A percentile compares a stretch with the other conserved stretches of the same genome.
Evolutionary conservation across 2,329 filamentous ascomycete genomes (phyloP).

Genomic region (Knufia petricola): DNA sequence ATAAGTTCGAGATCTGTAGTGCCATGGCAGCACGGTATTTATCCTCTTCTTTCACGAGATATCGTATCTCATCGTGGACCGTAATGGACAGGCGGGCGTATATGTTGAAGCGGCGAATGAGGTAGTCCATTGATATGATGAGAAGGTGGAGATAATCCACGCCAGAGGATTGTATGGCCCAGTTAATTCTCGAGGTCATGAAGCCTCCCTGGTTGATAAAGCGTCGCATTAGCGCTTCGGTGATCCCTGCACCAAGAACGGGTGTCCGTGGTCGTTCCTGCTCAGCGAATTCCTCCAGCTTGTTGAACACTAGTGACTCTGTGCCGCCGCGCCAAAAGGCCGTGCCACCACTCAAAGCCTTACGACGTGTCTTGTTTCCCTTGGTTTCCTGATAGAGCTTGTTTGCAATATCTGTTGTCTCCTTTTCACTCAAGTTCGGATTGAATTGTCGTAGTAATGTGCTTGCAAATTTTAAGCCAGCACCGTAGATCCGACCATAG

Average conservation of each 20-base stretch:
- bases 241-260: slow-evolving; percentile 88
- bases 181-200: slow-evolving; percentile 94
- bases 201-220: slow-evolving; percentile 85
- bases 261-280: slow-evolving; percentile 85
- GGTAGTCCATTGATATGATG: slow-evolving; percentile 88
- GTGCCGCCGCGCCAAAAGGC: slow-evolving; percentile 94
- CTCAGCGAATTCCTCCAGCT: slow-evolving; percentile 93
- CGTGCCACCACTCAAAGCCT: slow-evolving; percentile 54
- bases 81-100: slow-evolving; percentile 80
- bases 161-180: slow-evolving; percentile 95
- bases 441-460: slow-evolving; percentile 92
- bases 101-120: slow-evolving; percentile 75
- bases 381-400: slow-evolving; percentile 85
- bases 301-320: slow-evolving; percentile 97
- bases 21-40: slow-evolving; percentile 87
- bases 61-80: slow-evolving; percentile 97
- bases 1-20: slow-evolving; percentile 84
- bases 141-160: slow-evolving; percentile 95
- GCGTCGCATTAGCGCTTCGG: slow-evolving; percentile 81
- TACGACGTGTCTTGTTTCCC: slow-evolving; percentile 72
- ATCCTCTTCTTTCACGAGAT: slow-evolving; percentile 75
- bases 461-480: slow-evolving; percentile 84
- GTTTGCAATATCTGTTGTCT: slow-evolving; percentile 66
- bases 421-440: slow-evolving; percentile 64
- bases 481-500: slow-evolving; percentile 97